A percentile compares a stretch with the other conserved stretches of the same genome.
Evolutionary conservation across 495 filamentous ascomycete species (phyloP).

Genomic region (Penicillium salamii): DNA sequence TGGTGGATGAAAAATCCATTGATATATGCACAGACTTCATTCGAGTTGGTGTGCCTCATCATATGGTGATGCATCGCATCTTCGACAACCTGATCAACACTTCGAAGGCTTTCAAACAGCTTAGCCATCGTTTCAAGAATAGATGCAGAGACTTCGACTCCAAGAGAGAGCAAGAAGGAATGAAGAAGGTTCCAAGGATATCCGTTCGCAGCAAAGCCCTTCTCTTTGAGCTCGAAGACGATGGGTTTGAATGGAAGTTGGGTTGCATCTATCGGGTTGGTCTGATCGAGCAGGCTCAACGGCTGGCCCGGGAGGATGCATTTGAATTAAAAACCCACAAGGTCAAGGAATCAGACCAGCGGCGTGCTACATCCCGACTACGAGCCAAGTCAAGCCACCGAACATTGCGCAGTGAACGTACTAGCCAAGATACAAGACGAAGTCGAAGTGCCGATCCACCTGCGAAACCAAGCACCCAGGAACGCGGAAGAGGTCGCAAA

Average conservation of each 20-base stretch:
- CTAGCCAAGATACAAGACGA: conserved; percentile 42
- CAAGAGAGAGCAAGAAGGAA: conserved; percentile 74
- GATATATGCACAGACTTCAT: conserved; percentile 85
- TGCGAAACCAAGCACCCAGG: conserved; percentile 27
- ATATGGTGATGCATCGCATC: conserved; percentile 84
- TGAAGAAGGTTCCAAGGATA: conserved; percentile 81
- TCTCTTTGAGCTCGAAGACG: conserved; percentile 90
- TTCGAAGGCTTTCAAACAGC: conserved; percentile 79
- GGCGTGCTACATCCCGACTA: conserved; percentile 46
- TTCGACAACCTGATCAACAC: conserved; percentile 90
- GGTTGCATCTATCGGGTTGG: conserved; percentile 88
- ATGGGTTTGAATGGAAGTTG: conserved; percentile 95
- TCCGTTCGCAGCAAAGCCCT: conserved; percentile 77
- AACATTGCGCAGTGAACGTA: conserved; percentile 43
- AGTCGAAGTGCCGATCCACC: conserved; percentile 55
- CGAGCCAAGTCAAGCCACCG: conserved; percentile 51
- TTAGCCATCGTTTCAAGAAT: conserved; percentile 86
- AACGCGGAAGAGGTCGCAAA: conserved; percentile 37
- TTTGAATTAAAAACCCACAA: conserved; percentile 84
- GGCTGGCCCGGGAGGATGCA: conserved; percentile 84
- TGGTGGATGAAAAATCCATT: conserved; percentile 75
- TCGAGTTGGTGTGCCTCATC: conserved; percentile 87
- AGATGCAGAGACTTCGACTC: conserved; percentile 84
- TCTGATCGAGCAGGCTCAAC: conserved; percentile 81
- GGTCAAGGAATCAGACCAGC: conserved; percentile 64